Evolutionary conservation across 2,329 filamentous ascomycete genomes (phyloP), one percentile per base, ranked within the genome.

Genomic region (Teratosphaeria gauchensis): DNA sequence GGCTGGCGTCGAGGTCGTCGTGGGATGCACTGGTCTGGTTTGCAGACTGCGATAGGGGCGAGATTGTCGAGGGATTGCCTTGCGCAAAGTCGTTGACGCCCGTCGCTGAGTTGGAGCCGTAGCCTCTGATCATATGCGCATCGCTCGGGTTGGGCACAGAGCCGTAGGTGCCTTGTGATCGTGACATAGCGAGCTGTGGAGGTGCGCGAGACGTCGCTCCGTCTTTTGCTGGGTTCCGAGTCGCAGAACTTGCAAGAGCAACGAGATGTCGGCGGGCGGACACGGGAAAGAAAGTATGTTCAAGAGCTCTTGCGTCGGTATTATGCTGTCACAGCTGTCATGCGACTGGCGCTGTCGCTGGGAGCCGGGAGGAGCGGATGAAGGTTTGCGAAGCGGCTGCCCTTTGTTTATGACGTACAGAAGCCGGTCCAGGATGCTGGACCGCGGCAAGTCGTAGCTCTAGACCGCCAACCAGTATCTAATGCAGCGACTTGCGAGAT

Each of bases 1-100:
- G 84, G 66, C 80, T 84, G 55, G 83, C 84, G 74, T 88, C 85
- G 80, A 86, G 89, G 76, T 87, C 83, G 71, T 90, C 67, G 58
- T 63, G 62, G 57, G 63, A 66, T 51, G 62, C 60, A 42, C 61
- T 63, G 54, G 51, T 63, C 24, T 72, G 60, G 56, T 72, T 69
- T 52, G 74, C 74, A 31, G 72, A 70, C 53, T 75, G 73, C 9
- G 70, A 65, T 19, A 75, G 64, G 9, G 73, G 72, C 14, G 72
- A 73, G 8, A 68, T 60, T 51, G 70, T 68, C 32, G 55, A 42
- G 5, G 68, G 65, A 51, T 74, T 69, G 52, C 68, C 69, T 53
- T 65, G 64, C 12, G 73, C 75, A 56, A 77, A 77, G 68, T 78
- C 76, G 55, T 60, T 60, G 52, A 61, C 60, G 58, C 58, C 63